Evolutionary conservation across 2,329 filamentous ascomycete genomes (phyloP), one percentile per base, ranked within the genome.

Genomic region (Penicillium freii): DNA sequence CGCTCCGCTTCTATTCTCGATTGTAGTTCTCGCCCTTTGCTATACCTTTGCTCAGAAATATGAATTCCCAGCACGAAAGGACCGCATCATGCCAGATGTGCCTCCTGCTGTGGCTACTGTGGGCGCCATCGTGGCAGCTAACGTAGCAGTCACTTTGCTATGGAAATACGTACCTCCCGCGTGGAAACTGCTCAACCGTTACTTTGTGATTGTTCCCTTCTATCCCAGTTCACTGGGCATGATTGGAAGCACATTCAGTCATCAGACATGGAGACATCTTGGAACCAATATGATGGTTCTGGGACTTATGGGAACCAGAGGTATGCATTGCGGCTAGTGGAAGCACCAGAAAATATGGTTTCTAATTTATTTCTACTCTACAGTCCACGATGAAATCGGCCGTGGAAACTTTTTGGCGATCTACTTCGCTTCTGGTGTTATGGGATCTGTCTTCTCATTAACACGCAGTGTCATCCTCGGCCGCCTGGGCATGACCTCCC

Each of bases 161-260:
- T 84, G 83, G 80, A 80, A 79, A 53, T 57, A 78, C 31, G 52
- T 74, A 25, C 82, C 82, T 17, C 80, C 80, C 0, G 66, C 82
- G 25, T 87, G 84, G 84, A 75, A 75, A 29, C 56, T 80, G 23
- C 75, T 85, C 60, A 86, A 84, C 60, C 81, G 78, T 51, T 84
- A 82, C 72, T 82, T 84, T 66, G 76, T 82, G 53, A 76, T 78
- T 38, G 75, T 80, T 5, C 78, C 81, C 4, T 76, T 78, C 19
- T 82, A 81, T 58, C 84, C 84, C 1, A 77, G 78, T 57, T 76
- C 82, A 9, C 57, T 80, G 8, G 80, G 81, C 58, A 72, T 83
- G 52, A 61, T 87, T 5, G 80, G 81, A 19, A 82, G 80, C 64
- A 71, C 79, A 11, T 86, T 87, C 71, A 82, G 80, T 55, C 85